Evolutionary conservation across 768 basidiomycete genomes (phyloP), one percentile per base, ranked within the genome.

Genomic region (Leucosporidium yakuticum): DNA sequence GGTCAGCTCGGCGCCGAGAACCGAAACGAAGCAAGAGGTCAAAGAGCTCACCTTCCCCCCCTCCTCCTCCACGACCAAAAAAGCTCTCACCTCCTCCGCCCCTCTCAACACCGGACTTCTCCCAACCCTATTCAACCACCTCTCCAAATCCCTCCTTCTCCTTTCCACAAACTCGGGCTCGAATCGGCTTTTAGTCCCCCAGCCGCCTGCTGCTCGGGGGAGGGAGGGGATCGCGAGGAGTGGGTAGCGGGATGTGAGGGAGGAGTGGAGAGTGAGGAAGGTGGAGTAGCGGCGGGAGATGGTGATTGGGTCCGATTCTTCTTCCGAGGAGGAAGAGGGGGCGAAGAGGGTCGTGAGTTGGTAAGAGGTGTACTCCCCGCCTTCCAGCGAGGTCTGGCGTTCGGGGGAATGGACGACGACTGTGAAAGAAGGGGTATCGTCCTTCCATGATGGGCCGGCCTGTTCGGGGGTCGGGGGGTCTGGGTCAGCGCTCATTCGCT

Each of bases 211-310:
- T 89, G 87, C 75, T 91, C 91, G 76, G 90, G 91, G 91, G 12
- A 93, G 82, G 0, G 89, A 88, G 0, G 91, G 90, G 3, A 93
- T 81, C 5, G 85, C 86, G 34, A 92, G 84, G 0, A 88, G 88
- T 9, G 89, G 88, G 5, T 91, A 83, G 12, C 86, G 82, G 29
- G 85, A 81, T 25, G 83, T 81, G 58, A 94, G 79, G 14, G 87
- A 85, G 3, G 87, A 85, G 71, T 91, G 87, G 36, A 94, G 82
- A 60, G 86, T 82, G 32, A 87, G 85, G 73, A 94, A 94, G 67
- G 92, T 88, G 5, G 90, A 90, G 79, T 89, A 94, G 11, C 91
- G 86, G 17, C 91, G 83, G 48, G 87, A 82, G 48, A 92, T 90
- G 0, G 87, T 90, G 68, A 91, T 84, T 39, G 85, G n/a, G n/a